Evolutionary conservation across 1,284 basidiomycete species (phyloP), one percentile per base, ranked within the genome.

Genomic region (Ceratobasidium sp.): DNA sequence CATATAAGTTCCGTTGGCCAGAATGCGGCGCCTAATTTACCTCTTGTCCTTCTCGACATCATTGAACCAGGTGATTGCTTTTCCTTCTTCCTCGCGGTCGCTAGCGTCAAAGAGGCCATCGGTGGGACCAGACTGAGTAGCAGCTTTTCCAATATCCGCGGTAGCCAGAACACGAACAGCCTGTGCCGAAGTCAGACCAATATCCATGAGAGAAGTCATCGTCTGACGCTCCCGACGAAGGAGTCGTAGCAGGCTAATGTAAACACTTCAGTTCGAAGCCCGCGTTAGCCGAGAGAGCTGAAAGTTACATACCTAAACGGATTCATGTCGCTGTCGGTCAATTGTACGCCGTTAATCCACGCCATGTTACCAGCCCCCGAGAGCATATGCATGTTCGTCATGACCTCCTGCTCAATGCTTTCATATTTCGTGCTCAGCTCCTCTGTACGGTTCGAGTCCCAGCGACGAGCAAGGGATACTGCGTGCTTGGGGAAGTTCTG

Each of bases 401-500:
- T 80, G 0, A 93, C 81, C 80, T 95, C 94, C 0, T 85, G 81
- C 3, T 81, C 78, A n/a, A 97, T 79, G 14, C 76, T 78, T 8
- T 78, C 76, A 2, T 81, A 80, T 17, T 83, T 85, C 17, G 83
- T 80, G 65, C 88, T 86, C 5, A 89, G 82, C 1, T 82, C 77
- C 66, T 95, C 88, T 6, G 69, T 60, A 33, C 69, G 69, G 9
- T 50, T 53, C 9, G 69, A n/a, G n/a, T 72, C 57, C 69, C 69
- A 72, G 75, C 91, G 89, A 41, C 93, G 87, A 1, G 92, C 87
- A 53, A 97, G 84, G 7, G 90, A 84, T 1, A 90, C 86, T 0
- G 91, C 90, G 80, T 96, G 96, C 81, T 90, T 92, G 0, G 96
- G 96, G 82, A 98, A 96, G 82, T 96, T 91, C 80, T 96, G 93